phyloP scores from a whole-genome alignment of 2,329 filamentous ascomycete species.

The Colletotrichum eleusines region DNA sequence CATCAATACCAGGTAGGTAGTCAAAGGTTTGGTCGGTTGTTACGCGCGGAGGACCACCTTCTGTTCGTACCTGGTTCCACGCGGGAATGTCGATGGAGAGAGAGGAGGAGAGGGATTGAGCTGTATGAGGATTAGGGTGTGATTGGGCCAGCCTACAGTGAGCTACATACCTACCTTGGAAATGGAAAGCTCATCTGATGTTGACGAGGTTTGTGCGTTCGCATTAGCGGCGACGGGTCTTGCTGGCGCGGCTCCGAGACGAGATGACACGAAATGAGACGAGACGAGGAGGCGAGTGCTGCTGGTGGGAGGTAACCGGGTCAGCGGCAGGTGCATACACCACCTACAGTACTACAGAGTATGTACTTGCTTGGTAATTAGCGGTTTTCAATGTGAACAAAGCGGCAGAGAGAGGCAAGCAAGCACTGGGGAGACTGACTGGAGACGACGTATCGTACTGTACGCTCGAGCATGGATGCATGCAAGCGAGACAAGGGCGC shows the following conservation, averaged over 20 bases:
- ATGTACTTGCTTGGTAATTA: too few species aligned
- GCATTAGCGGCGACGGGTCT: constrained; percentile 30
- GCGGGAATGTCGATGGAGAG: neutral
- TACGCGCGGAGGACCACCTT: too few species aligned
- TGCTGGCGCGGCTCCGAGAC: neutral
- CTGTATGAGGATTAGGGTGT: too few species aligned
- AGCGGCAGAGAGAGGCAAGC: too few species aligned
- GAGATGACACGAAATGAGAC: neutral
- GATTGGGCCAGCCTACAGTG: constrained; percentile 13
- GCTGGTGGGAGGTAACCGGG: neutral
- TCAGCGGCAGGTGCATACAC: neutral
- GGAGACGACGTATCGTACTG: constrained; percentile 34
- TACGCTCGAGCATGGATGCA: constrained; percentile 35
- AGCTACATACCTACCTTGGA: too few species aligned
- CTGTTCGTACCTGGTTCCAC: too few species aligned
- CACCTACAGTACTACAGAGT: too few species aligned
- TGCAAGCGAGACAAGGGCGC: constrained; percentile 30
- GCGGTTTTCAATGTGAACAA: neutral
- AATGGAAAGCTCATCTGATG: constrained; percentile 22
- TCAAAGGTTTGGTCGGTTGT: neutral
- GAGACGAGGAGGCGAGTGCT: constrained; percentile 21
- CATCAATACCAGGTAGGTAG: neutral
- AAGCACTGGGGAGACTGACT: too few species aligned
- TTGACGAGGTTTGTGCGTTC: constrained; percentile 20
- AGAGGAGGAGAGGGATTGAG: too few species aligned